Base-by-base conservation (phyloP, 768 basidiomycete genomes). In the Lyophyllum semitale region DNA sequence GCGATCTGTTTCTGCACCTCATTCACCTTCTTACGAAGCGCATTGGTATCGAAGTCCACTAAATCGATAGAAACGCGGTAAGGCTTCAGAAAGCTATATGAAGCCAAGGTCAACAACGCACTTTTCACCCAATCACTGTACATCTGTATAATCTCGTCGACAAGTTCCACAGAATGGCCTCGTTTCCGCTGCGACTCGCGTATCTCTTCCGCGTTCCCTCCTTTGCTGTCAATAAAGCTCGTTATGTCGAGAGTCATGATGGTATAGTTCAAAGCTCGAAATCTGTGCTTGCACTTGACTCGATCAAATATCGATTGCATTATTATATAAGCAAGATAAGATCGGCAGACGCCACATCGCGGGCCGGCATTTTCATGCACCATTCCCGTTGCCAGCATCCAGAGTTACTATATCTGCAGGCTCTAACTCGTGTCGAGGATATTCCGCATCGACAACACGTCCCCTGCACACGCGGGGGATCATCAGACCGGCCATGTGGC, bases 91-190 rank as follows among this genome's bases (percentile, higher is more conserved):
- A n/a, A 40, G 11, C 38, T 12, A 38, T 49, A 40, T 26, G 45
- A 41, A 37, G 52, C 29, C 43, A 32, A 59, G 40, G 42, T 53
- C 30, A 26, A 84, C 30, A 26, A 84, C 92, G 68, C 69, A 97
- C 97, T 86, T 72, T 93, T 91, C 49, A 93, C 93, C 94, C 95
- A 98, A 62, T 94, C 91, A 9, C 82, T 72, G 66, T 98, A 97
- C 85, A 95, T 87, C 66, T 84, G 84, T 55, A 98, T 87, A 55
- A 98, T 84, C 70, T 98, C 93, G 71, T 98, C 95, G 15, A 98
- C 95, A 61, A 97, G 70, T 70, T 95, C 95, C 48, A 92, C 91
- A 18, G 90, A 82, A 53, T 93, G 87, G 9, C 91, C 91, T 45
- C 97, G 84, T 73, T 93, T 95, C 65, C 86, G 79, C 76, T 99